Base-by-base conservation (phyloP, 805 yeast species). In the Zygosaccharomyces pseudorouxii region DNA sequence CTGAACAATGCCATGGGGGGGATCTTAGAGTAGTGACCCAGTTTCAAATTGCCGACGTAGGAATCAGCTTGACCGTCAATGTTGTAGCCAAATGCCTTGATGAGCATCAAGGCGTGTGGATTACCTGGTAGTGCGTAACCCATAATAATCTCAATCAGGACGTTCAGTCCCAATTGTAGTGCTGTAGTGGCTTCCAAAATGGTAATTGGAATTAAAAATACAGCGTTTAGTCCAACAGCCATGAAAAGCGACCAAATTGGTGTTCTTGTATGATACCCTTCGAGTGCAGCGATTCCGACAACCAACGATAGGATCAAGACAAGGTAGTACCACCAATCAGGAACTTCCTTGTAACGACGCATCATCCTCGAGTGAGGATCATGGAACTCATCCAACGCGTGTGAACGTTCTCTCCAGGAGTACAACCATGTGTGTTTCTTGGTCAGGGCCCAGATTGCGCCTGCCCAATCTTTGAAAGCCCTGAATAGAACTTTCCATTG, bases 151-250 rank as follows among this genome's bases (percentile, higher is more conserved):
- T 79, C 82, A 45, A 76, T 80, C 52, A 80, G 64, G 10, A 77
- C 79, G 51, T 78, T 76, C 47, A 79, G 68, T 18, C 77, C 78
- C 49, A 78, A 67, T 9, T 64, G 38, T 74, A 64, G 53, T 78
- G 79, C 63, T 6, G 89, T 88, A 0, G 87, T 82, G 0, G 85
- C 75, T 54, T 83, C 88, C 62, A 82, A 82, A 57, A 80, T 83
- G 3, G 74, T 70, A 82, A 83, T 80, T 41, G 87, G 87, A 1
- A 85, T 73, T 41, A 74, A 64, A 45, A 82, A 50, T 30, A 83
- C 78, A 1, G 82, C 60, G 5, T 53, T 48, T 37, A 80, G 65
- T 20, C 71, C 81, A 35, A 79, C 56, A 4, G 78, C 72, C 52
- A 80, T 72, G 66, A 80, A 75, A 36, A 80, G 68, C 23, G 78